Evolutionary conservation across 2,329 filamentous ascomycete genomes (phyloP).

Genomic region (Alternaria angustiovoidea): DNA sequence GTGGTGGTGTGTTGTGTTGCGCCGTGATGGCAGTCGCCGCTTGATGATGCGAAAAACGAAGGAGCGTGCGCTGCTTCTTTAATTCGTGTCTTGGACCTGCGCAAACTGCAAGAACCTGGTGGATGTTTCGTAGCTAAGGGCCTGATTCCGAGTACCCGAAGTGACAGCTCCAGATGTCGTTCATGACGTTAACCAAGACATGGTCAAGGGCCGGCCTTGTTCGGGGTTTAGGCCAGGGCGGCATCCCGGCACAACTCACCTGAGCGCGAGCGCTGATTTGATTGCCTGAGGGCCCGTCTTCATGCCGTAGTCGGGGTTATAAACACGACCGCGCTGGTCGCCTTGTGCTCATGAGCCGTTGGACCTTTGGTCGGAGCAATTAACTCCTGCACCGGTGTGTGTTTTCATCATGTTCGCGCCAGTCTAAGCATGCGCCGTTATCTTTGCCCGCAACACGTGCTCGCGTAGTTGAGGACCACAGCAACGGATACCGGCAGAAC

Average conservation of each 20-base stretch:
- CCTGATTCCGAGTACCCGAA: neutral
- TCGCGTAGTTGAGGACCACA: neutral
- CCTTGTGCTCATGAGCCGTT: neutral
- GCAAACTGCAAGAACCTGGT: neutral
- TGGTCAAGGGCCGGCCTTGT: neutral
- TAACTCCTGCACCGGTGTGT: neutral
- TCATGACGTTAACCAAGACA: constrained; percentile 4
- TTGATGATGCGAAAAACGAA: neutral
- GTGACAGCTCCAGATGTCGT: neutral
- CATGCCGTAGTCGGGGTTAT: neutral
- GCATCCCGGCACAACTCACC: constrained; percentile 1
- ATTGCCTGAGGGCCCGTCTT: neutral
- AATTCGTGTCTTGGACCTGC: neutral
- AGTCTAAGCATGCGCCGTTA: neutral
- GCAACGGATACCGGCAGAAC: neutral
- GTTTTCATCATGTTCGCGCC: neutral
- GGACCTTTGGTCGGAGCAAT: neutral
- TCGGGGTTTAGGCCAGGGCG: neutral
- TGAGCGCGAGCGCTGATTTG: neutral
- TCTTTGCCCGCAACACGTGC: constrained; percentile 3
- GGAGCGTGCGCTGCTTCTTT: constrained; percentile 1
- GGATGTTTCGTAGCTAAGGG: neutral
- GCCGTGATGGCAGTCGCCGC: neutral
- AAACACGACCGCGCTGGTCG: neutral
- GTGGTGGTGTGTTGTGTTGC: neutral